phyloP scores from a whole-genome alignment of 2,329 filamentous ascomycete species.

The Magnaporthiopsis rhizophila region DNA sequence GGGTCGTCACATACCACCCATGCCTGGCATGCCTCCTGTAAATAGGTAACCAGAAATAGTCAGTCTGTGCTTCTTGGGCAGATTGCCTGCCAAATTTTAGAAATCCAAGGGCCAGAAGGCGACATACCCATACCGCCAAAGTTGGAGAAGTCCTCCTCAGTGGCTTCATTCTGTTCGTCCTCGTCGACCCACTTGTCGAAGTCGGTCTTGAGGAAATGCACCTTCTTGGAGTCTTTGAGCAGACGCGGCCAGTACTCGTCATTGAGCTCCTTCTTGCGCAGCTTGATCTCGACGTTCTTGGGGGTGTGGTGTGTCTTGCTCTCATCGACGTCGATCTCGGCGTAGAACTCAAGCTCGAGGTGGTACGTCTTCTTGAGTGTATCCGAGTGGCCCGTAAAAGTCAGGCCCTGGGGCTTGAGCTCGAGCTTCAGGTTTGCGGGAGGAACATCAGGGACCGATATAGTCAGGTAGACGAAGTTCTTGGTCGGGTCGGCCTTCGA shows the following conservation, averaged over 20 bases:
- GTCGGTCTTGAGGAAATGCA: slow-evolving; percentile 92
- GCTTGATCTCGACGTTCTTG: slow-evolving; percentile 81
- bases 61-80: not conserved
- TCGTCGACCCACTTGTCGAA: slow-evolving; percentile 99
- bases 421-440: slow-evolving; percentile 72
- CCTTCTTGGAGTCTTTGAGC: slow-evolving; percentile 81
- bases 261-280: slow-evolving; percentile 93
- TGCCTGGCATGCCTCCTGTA: slow-evolving; percentile 47
- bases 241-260: slow-evolving; percentile 94
- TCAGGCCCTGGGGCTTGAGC: slow-evolving; percentile 66
- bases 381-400: slow-evolving; percentile 74
- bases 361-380: slow-evolving; percentile 83
- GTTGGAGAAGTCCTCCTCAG: slow-evolving; percentile 70
- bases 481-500: slow-evolving; percentile 69
- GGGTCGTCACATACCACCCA: slow-evolving; percentile 33
- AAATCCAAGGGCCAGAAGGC: slow-evolving; percentile 6
- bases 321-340: slow-evolving; percentile 77
- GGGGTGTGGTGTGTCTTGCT: slow-evolving; percentile 83
- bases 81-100: slow-evolving; percentile 3
- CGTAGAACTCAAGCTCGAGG: slow-evolving; percentile 80
- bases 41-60: slow-evolving; percentile 11
- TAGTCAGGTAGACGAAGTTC: slow-evolving; percentile 93
- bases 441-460: slow-evolving; percentile 79
- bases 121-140: slow-evolving; percentile 51
- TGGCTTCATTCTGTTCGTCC: slow-evolving; percentile 90